These are phyloP conservation scores for Viola odorata DNA, from an alignment of 345 rosid genomes.

Conservation along the genomic window DNA sequence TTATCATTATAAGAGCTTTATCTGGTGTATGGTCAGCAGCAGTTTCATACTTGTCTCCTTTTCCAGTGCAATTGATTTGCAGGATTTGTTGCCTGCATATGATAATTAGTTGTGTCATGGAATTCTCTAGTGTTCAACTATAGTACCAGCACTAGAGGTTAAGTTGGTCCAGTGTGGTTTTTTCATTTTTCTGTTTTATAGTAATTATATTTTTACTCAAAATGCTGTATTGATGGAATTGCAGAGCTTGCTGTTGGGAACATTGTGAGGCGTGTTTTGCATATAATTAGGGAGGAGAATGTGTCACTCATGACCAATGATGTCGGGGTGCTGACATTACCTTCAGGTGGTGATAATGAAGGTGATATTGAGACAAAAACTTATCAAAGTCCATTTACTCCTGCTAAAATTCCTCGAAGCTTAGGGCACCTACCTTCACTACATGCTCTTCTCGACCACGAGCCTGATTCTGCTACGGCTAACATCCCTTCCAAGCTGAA, in stretches of 20 bases:
- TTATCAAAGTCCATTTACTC: constrained; percentile 44
- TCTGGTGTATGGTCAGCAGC: no score
- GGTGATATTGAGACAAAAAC: constrained; percentile 31
- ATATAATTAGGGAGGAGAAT: constrained; percentile 86
- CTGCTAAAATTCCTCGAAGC: constrained; percentile 75
- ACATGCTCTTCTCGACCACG: constrained; percentile 68
- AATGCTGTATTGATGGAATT: constrained; percentile 3
- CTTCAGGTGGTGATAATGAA: constrained; percentile 56
- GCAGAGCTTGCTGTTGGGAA: constrained; percentile 95
- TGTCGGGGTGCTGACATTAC: constrained; percentile 47
- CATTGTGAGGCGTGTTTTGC: constrained; percentile 79
- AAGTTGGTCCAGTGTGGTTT: not conserved
- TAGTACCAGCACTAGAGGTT: no score
- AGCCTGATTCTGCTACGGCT: constrained; percentile 49
- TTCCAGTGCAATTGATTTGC: no score
- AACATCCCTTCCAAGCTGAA: constrained; percentile 13
- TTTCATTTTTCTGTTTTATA: not conserved
- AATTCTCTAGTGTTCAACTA: no score
- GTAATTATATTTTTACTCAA: not conserved
- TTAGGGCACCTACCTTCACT: constrained; percentile 74
- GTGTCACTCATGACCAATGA: constrained; percentile 60
- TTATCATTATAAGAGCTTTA: no score
- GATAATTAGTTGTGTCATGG: no score
- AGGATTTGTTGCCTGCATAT: no score
- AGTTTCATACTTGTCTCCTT: no score